Evolutionary conservation across 202 grass and related monocot genomes (phyloP).

Genomic region (Hordeum pubiflorum): DNA sequence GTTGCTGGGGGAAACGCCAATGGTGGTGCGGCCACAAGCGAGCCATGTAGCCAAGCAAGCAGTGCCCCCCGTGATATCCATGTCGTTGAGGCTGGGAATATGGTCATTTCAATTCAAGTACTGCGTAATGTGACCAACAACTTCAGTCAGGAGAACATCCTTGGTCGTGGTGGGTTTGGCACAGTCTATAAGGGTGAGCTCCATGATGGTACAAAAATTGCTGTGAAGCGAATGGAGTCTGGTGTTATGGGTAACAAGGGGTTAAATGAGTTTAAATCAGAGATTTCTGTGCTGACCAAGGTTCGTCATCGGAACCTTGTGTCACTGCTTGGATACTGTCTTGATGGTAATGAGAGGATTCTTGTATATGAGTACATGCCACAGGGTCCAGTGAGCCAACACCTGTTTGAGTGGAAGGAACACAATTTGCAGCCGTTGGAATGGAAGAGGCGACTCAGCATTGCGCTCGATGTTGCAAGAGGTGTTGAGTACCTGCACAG

Average conservation of each 20-base stretch:
- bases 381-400: constrained; percentile 68
- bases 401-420: constrained; percentile 80
- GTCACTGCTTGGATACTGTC: constrained; percentile 84
- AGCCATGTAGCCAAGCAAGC: constrained; percentile 44
- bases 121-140: constrained; percentile 94
- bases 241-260: constrained; percentile 93
- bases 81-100: constrained; percentile 84
- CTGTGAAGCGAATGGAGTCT: constrained; percentile 88
- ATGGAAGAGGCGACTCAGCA: constrained; percentile 86
- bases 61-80: constrained; percentile 57
- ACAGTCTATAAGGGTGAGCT: constrained; percentile 93
- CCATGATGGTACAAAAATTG: constrained; percentile 94
- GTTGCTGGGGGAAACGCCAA: constrained; percentile 44
- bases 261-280: constrained; percentile 83
- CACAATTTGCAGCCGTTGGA: constrained; percentile 57
- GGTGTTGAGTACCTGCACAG: constrained; percentile 91
- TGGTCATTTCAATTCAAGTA: constrained; percentile 97
- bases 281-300: constrained; percentile 88
- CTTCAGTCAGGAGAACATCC: constrained; percentile 78
- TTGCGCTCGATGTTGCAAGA: constrained; percentile 89
- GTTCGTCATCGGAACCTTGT: constrained; percentile 90
- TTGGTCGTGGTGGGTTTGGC: constrained; percentile 88
- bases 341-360: constrained; percentile 87
- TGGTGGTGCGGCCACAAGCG: constrained; percentile 32
- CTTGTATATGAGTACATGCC: constrained; percentile 98